phyloP scores from a whole-genome alignment of 176 grass and related monocot genomes.

The Thinopyrum elongatum region DNA sequence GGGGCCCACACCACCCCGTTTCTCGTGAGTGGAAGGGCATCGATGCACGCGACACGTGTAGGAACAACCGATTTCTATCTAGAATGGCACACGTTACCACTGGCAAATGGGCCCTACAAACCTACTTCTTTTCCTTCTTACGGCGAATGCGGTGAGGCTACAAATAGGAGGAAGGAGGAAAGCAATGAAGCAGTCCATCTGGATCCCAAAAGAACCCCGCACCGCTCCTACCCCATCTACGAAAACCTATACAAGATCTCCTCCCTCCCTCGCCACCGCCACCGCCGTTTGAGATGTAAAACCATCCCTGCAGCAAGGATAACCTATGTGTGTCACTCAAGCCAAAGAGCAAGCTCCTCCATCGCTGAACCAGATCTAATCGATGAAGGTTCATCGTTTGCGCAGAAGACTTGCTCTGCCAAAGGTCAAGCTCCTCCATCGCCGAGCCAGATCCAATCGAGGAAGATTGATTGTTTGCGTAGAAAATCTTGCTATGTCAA shows the following conservation, averaged over 20 bases:
- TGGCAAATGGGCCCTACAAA: not conserved
- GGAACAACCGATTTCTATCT: not conserved
- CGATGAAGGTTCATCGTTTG: no score
- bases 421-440: no score
- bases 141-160: not conserved
- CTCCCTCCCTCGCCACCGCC: not conserved
- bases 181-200: not conserved
- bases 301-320: not conserved
- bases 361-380: no score
- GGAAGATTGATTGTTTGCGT: not conserved
- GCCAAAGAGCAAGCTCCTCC: not conserved
- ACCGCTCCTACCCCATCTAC: no score
- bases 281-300: not conserved
- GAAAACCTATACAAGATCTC: not conserved
- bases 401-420: no score
- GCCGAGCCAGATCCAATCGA: not conserved
- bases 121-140: not conserved
- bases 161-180: not conserved
- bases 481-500: no score
- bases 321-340: rapidly evolving
- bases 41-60: not conserved
- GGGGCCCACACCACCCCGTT: not conserved
- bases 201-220: not conserved
- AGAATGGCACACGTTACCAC: no score
- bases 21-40: not conserved